Evolutionary conservation across 768 basidiomycete genomes (phyloP).

Genomic region (Naganishia kalamii): DNA sequence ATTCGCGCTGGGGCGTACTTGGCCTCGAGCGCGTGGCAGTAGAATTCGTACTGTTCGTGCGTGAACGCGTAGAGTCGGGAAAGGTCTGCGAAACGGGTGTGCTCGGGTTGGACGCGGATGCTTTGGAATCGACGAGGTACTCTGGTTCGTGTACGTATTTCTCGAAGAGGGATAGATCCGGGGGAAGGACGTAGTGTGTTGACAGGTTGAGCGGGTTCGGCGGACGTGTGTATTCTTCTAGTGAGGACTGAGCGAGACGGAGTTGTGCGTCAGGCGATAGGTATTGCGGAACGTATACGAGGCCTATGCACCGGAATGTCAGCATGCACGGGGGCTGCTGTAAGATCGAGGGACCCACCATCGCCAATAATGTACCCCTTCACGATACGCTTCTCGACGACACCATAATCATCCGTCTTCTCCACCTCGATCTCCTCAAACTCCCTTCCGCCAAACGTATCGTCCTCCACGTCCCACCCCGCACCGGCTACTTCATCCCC

Average conservation of each 20-base stretch:
- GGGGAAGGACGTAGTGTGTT: slow-evolving; percentile 72
- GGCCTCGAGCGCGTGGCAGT: not conserved
- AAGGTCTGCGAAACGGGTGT: too few relatives aligned
- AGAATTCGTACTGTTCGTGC: not conserved
- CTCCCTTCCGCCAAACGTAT: slow-evolving; percentile 11
- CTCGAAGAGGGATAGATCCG: slow-evolving; percentile 67
- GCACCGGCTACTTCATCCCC: slow-evolving; percentile 35
- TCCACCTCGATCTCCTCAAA: slow-evolving; percentile 19
- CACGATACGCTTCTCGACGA: slow-evolving; percentile 6
- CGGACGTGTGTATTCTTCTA: slow-evolving; percentile 64
- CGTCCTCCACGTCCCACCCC: slow-evolving; percentile 36
- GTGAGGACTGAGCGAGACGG: slow-evolving; percentile 63
- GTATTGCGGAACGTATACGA: slow-evolving; percentile 75
- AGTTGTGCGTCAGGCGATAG: slow-evolving; percentile 61
- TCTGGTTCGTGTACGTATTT: slow-evolving; percentile 40
- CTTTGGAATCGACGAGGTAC: slow-evolving; percentile 29
- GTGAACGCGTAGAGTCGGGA: too few relatives aligned
- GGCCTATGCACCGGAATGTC: slow-evolving; percentile 52
- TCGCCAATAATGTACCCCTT: slow-evolving; percentile 29
- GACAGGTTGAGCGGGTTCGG: slow-evolving; percentile 89
- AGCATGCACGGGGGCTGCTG: not conserved
- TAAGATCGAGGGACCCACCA: slow-evolving; percentile 26
- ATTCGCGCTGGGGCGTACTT: slow-evolving; percentile 49
- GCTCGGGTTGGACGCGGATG: not conserved
- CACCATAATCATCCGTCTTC: slow-evolving; percentile 27